Evolutionary conservation across 805 yeast genomes (phyloP).

Genomic region (Yamadazyma nakazawae): DNA sequence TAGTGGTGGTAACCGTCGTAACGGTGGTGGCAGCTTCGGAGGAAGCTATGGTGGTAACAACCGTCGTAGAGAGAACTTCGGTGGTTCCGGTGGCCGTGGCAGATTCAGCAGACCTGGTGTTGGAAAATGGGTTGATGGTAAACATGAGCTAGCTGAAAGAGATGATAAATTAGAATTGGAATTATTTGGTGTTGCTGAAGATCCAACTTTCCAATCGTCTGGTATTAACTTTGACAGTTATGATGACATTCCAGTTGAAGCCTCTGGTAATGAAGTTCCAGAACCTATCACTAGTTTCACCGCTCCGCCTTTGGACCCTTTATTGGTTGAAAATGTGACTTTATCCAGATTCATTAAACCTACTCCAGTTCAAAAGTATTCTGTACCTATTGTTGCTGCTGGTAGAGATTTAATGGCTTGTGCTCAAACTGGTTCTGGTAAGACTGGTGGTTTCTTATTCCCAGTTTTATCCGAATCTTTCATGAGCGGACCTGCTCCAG

Average conservation of each 20-base stretch:
- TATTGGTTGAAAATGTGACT: slow-evolving; percentile 81
- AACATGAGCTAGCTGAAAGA: slow-evolving; percentile 76
- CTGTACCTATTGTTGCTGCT: slow-evolving; percentile 84
- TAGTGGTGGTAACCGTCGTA: slow-evolving; percentile 16
- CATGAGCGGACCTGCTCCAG: slow-evolving; percentile 77
- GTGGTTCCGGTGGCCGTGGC: slow-evolving; percentile 34
- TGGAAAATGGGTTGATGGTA: slow-evolving; percentile 85
- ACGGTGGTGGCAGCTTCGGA: slow-evolving; percentile 17
- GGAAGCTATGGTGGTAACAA: slow-evolving; percentile 11
- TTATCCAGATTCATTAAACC: slow-evolving; percentile 92
- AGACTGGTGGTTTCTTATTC: slow-evolving; percentile 99
- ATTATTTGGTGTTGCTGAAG: slow-evolving; percentile 79
- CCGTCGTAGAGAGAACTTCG: slow-evolving; percentile 19
- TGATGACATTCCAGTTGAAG: slow-evolving; percentile 98
- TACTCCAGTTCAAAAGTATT: slow-evolving; percentile 94
- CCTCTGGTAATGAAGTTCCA: slow-evolving; percentile 91
- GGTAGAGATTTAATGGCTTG: slow-evolving; percentile 96
- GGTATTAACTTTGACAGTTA: slow-evolving; percentile 99
- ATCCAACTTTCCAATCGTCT: slow-evolving; percentile 75
- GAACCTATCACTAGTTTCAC: slow-evolving; percentile 88
- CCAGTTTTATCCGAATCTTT: slow-evolving; percentile 93
- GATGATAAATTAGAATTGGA: slow-evolving; percentile 71
- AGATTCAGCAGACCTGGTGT: slow-evolving; percentile 47
- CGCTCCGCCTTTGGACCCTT: slow-evolving; percentile 84
- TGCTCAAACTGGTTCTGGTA: slow-evolving; percentile 99